phyloP scores from a whole-genome alignment of 73 alveolate species.

The Paramecium primaurelia region DNA sequence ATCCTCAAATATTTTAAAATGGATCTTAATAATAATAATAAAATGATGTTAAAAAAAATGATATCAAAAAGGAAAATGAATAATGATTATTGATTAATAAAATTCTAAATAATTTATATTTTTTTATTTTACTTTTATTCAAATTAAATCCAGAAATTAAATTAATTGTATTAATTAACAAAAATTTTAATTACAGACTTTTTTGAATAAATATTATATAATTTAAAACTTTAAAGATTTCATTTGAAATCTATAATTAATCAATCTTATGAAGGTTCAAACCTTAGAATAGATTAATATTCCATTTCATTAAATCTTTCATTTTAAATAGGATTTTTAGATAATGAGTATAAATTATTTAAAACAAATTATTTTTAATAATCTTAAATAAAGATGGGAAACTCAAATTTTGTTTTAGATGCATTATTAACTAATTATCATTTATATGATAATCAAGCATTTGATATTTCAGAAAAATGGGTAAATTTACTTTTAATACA shows the following conservation, averaged over 20 bases:
- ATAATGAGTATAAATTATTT: neutral
- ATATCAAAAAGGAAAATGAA: neutral
- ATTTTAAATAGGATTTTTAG: neutral
- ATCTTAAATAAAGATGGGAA: neutral
- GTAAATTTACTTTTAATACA: neutral
- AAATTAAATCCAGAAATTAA: neutral
- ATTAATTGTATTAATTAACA: neutral
- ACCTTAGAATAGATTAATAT: neutral
- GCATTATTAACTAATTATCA: neutral
- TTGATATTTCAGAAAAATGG: neutral
- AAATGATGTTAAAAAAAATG: neutral
- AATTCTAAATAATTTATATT: neutral
- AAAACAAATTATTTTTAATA: neutral
- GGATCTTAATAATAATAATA: neutral
- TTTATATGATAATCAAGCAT: neutral
- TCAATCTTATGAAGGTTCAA: neutral
- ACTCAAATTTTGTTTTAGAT: neutral
- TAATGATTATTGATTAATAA: neutral
- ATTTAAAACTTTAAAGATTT: neutral
- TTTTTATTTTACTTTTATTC: neutral
- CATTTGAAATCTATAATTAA: neutral
- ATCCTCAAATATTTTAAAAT: neutral
- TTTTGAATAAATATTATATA: neutral
- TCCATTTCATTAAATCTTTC: neutral
- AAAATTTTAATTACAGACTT: neutral